Evolutionary conservation across 2,329 filamentous ascomycete genomes (phyloP).

Genomic region (Colletotrichum horii): DNA sequence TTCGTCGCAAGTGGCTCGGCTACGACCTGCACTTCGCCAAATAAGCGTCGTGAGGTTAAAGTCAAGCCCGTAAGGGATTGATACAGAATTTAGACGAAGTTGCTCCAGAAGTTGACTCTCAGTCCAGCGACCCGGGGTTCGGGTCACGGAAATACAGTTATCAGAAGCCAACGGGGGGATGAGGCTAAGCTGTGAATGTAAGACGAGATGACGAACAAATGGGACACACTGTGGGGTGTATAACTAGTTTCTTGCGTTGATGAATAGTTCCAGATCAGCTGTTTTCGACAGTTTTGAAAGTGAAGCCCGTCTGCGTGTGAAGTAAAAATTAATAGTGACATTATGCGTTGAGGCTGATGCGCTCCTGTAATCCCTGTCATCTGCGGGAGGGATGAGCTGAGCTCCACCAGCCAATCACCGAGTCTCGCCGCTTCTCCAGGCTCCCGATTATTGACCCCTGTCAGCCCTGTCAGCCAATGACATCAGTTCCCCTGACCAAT

Average conservation of each 20-base stretch:
- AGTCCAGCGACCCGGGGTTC: background rate
- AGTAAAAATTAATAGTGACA: background rate
- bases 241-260: conserved; percentile 17
- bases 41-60: conserved; percentile 53
- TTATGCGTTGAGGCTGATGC: background rate
- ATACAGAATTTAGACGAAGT: background rate
- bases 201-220: conserved; percentile 10
- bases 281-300: background rate
- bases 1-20: conserved; percentile 90
- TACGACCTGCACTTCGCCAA: conserved; percentile 99
- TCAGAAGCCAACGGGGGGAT: background rate
- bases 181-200: conserved; percentile 1
- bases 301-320: background rate
- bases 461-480: conserved; percentile 6
- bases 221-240: conserved; percentile 1
- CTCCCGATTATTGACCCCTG: background rate
- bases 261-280: background rate
- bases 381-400: background rate
- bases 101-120: background rate
- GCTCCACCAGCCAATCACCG: background rate
- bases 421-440: background rate
- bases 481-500: background rate
- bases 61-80: background rate
- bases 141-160: conserved; percentile 3
- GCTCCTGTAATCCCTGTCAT: background rate